Evolutionary conservation across 495 filamentous ascomycete species (phyloP).

Genomic region (Friedmanniomyces simplex): DNA sequence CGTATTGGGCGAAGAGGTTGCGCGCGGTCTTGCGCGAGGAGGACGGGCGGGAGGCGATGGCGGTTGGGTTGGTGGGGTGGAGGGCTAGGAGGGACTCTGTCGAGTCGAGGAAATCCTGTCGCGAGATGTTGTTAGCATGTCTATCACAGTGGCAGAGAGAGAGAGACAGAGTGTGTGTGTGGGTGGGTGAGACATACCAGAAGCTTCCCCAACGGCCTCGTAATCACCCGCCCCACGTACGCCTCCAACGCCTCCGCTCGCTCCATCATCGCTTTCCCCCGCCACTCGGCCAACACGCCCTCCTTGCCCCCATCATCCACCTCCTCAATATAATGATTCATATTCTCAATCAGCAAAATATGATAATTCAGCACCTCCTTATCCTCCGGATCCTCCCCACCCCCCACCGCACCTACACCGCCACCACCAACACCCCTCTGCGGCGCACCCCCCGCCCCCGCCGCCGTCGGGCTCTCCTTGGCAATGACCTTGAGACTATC

Average conservation of each 20-base stretch:
- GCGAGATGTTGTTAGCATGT: constrained; percentile 1
- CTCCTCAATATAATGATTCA: constrained; percentile 94
- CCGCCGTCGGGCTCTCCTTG: constrained; percentile 68
- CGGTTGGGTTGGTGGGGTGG: constrained; percentile 33
- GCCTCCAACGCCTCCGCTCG: constrained; percentile 78
- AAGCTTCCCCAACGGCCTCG: constrained; percentile 77
- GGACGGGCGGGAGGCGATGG: constrained; percentile 60
- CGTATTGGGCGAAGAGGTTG: constrained; percentile 70
- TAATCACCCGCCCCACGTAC: constrained; percentile 79
- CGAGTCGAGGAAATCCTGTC: constrained; percentile 74
- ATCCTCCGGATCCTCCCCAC: constrained; percentile 60
- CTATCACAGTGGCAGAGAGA: no score
- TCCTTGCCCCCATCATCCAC: constrained; percentile 56
- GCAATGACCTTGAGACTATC: constrained; percentile 92
- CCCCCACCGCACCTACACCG: constrained; percentile 1
- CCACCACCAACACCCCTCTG: not conserved
- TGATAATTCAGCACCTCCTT: constrained; percentile 95
- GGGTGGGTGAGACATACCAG: constrained; percentile 19
- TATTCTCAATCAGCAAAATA: constrained; percentile 94
- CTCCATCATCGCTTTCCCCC: constrained; percentile 61
- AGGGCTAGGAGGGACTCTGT: constrained; percentile 55
- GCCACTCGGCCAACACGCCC: constrained; percentile 69
- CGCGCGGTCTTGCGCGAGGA: constrained; percentile 73
- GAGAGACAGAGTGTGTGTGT: not conserved
- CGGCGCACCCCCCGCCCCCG: constrained; percentile 22